Conservation (phyloP, 2,329 filamentous ascomycete genomes). For the Fusarium longipes region DNA sequence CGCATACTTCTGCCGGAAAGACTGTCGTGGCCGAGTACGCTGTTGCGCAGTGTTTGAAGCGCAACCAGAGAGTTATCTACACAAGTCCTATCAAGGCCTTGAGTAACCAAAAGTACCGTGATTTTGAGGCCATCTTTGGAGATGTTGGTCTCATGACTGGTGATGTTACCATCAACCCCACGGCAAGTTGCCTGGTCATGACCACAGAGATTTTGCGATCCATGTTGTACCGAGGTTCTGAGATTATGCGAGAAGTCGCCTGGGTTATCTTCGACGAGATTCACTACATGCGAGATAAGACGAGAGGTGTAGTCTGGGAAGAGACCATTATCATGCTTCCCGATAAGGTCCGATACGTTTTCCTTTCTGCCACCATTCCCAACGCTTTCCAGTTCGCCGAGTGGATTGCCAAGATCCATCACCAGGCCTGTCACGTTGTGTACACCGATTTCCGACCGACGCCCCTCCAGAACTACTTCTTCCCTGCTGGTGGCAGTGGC, state of each 20-base stretch:
- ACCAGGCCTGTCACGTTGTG: conserved; percentile 97
- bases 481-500: conserved; percentile 89
- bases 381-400: conserved; percentile 99
- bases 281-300: conserved; percentile 96
- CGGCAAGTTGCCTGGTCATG: conserved; percentile 97
- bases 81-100: conserved; percentile 99
- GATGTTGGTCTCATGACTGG: conserved; percentile 99
- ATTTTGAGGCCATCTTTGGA: conserved; percentile 94
- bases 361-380: conserved; percentile 96
- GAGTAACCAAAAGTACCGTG: conserved; percentile 98
- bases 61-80: conserved; percentile 98
- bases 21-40: conserved; percentile 99
- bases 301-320: conserved; percentile 97
- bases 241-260: conserved; percentile 99
- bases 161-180: conserved; percentile 99
- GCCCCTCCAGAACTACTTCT: conserved; percentile 97
- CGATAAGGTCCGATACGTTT: conserved; percentile 98
- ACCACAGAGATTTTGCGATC: conserved; percentile 99
- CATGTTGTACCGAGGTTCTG: conserved; percentile 97
- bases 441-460: conserved; percentile 99
- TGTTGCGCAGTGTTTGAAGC: conserved; percentile 95
- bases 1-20: conserved; percentile 97
- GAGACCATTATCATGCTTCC: conserved; percentile 98
- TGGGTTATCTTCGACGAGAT: conserved; percentile 99
- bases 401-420: conserved; percentile 98